Conservation (phyloP, 331 rosid genomes). For the Erythrophleum ivorense region DNA sequence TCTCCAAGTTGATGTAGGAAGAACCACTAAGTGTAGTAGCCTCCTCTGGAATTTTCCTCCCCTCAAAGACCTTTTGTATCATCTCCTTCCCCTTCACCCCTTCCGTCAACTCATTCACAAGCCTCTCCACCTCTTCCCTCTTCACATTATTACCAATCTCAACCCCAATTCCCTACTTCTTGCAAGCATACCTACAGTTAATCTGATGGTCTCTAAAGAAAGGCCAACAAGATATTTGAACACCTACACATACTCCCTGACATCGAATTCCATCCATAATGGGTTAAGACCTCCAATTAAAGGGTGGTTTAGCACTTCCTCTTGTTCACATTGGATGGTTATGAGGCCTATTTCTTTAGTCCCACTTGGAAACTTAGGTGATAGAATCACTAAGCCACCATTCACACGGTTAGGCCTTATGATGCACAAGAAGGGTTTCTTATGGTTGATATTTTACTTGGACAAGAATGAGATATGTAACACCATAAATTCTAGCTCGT, state of each 20-base stretch:
- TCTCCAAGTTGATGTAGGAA: conserved; percentile 45
- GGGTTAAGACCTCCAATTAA: conserved; percentile 50
- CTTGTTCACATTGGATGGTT: conserved; percentile 57
- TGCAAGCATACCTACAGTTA: conserved; percentile 35
- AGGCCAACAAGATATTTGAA: conserved; percentile 36
- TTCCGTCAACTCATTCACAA: conserved; percentile 48
- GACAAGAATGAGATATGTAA: too few species aligned
- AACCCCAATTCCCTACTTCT: conserved; percentile 51
- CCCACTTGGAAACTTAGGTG: conserved; percentile 40
- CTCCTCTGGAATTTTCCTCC: conserved; percentile 48
- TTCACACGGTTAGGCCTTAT: neutral
- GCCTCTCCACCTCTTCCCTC: conserved; percentile 49
- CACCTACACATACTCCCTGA: neutral
- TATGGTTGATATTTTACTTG: neutral
- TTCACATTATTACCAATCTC: conserved; percentile 48
- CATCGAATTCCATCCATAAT: neutral
- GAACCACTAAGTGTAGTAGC: conserved; percentile 31
- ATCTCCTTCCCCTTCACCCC: conserved; percentile 52
- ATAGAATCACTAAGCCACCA: conserved; percentile 42
- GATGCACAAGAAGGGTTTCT: conserved; percentile 29
- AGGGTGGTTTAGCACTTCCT: conserved; percentile 40
- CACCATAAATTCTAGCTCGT: too few species aligned
- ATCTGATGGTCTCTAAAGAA: conserved; percentile 43
- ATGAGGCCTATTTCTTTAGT: conserved; percentile 44
- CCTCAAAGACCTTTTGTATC: conserved; percentile 36